These are phyloP conservation scores for Penicillium thymicola DNA, from an alignment of 2,329 filamentous ascomycete genomes.

Conservation along the genomic window DNA sequence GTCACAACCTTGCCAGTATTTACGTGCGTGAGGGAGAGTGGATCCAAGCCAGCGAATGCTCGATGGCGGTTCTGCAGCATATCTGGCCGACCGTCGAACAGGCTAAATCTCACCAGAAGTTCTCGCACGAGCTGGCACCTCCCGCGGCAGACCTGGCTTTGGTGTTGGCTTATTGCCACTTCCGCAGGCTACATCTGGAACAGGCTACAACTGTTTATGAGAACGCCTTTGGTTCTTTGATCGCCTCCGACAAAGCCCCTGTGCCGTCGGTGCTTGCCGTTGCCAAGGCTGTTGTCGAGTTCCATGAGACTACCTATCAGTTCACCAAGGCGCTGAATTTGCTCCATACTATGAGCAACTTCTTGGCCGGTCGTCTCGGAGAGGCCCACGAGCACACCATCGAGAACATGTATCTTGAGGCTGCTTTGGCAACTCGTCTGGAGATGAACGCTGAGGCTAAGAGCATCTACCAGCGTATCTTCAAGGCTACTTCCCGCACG, in stretches of 20 bases:
- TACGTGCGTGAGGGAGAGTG: slow-evolving; percentile 34
- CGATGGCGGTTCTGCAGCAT: slow-evolving; percentile 32
- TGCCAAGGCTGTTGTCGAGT: slow-evolving; percentile 36
- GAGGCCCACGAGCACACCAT: slow-evolving; percentile 46
- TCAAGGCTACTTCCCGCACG: slow-evolving; percentile 34
- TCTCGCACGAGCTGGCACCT: slow-evolving; percentile 31
- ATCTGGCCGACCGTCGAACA: slow-evolving; percentile 33
- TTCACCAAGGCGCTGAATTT: slow-evolving; percentile 32
- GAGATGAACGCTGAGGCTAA: slow-evolving; percentile 32
- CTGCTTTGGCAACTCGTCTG: slow-evolving; percentile 46
- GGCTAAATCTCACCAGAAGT: slow-evolving; percentile 27
- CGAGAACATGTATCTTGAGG: slow-evolving; percentile 48
- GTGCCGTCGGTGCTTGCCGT: slow-evolving; percentile 32
- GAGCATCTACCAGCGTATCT: slow-evolving; percentile 48
- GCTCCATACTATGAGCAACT: slow-evolving; percentile 33
- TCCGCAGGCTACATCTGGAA: slow-evolving; percentile 32
- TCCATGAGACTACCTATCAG: slow-evolving; percentile 38
- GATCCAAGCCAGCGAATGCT: slow-evolving; percentile 27
- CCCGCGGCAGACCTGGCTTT: slow-evolving; percentile 32
- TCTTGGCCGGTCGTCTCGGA: slow-evolving; percentile 31
- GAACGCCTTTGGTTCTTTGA: slow-evolving; percentile 33
- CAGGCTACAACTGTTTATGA: slow-evolving; percentile 32
- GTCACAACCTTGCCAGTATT: slow-evolving; percentile 32
- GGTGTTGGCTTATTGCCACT: slow-evolving; percentile 34
- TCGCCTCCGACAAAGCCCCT: slow-evolving; percentile 31